Evolutionary conservation across 2,329 filamentous ascomycete genomes (phyloP), one percentile per base, ranked within the genome.

Genomic region (Fusarium protoensiforme): DNA sequence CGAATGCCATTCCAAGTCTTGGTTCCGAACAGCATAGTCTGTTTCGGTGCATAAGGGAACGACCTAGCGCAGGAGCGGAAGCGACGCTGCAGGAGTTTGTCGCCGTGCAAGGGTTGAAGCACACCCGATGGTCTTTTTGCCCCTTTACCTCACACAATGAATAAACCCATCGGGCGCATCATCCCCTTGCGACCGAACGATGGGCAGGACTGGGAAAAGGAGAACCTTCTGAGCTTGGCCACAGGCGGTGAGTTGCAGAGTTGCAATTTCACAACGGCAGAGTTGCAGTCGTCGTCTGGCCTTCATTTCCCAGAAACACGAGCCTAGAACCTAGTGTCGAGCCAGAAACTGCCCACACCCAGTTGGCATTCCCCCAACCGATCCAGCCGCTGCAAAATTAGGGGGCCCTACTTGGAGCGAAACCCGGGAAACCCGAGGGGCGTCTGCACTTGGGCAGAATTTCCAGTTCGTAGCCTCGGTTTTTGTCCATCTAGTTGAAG

Each of bases 61-160:
- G 60, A 61, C 67, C 70, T 77, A 76, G 65, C 71, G 74, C 65
- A 64, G 46, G 35, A 76, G 71, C 67, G 65, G 73, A 66, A 68
- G 65, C 58, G 54, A 72, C 29, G 64, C 61, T 75, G 75, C 72
- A 76, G 48, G 75, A 74, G 61, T 64, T 64, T 75, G 61, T 63
- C 54, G 41, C 58, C 51, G 53, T 29, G 58, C 53, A 72, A 66
- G 46, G 48, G 54, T 58, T 33, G 60, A 41, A 63, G 54, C 63
- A 71, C 51, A 71, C 41, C 36, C 58, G 41, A 39, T 66, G 35
- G 36, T 33, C 46, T 31, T 51, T 51, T 51, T 48, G 65, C 61
- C 56, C 65, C 57, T 68, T 78, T 78, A 78, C 74, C 72, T 75
- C 73, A 78, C 65, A 59, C 39, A 69, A 77, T 77, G 72, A 77